Base-by-base conservation (phyloP, 176 grass and related monocot species). In the Hyparrhenia diplandra region DNA sequence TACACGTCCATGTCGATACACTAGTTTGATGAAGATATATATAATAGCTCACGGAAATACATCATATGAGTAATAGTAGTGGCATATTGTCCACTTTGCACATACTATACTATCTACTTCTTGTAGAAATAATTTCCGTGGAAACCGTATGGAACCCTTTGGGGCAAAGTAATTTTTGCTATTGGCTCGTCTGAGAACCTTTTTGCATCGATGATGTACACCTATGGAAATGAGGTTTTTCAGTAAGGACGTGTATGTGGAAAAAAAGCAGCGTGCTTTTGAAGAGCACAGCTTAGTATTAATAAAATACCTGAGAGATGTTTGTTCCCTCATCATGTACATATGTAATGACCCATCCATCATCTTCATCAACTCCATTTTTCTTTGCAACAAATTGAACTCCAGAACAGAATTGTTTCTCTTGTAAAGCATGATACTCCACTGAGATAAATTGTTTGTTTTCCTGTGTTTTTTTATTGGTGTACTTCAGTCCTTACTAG, bases 161-260 rank as follows among this genome's bases (percentile, higher is more conserved):
- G 78, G 18, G 88, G 78, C 24, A 89, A 82, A 45, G 39, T 82
- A 39, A 82, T 45, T 78, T 72, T 74, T 3, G 65, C 66, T 59
- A 86, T 41, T 1, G 71, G 82, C 31, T 85, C 71, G 24, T 75
- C 70, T 52, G 52, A 69, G 65, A 90, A 82, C 43, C 10, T 90
- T 60, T 90, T 90, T 27, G 83, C 88, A 7, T 86, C 73, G 13
- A 90, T 82, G 43, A 90, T 73, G 36, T 82, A 85, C 27, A 90
- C 88, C 88, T 86, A 9, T 71, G 59, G 41, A 36, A 3, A 70
- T 25, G 31, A 79, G 0, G 3, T 47, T 47, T 47, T 47, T 27
- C 12, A 52, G 20, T 20, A 41, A 41, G 39, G 8, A 41, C 36
- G 4, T 37, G 36, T 1, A 46, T 46, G 43, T 0, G 14, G 21